Evolutionary conservation across 352 stramenopile genomes (phyloP).

Genomic region (Globisporangium emineosum): DNA sequence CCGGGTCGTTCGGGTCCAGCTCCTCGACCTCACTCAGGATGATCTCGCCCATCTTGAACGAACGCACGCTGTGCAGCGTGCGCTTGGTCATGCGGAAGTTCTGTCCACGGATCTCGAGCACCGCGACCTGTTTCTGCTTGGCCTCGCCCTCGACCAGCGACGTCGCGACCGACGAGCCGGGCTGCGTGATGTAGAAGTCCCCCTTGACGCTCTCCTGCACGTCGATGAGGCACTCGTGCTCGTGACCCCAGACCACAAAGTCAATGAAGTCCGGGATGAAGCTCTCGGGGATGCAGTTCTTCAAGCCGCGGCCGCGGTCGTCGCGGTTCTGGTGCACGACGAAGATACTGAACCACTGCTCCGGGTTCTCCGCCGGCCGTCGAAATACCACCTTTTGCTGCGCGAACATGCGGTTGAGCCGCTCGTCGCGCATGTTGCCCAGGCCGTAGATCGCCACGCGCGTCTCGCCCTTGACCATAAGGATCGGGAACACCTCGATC

Average conservation of each 20-base stretch:
- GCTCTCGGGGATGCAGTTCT: slow-evolving; percentile 97
- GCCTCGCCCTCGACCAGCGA: slow-evolving; percentile 90
- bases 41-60: slow-evolving; percentile 93
- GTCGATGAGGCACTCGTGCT: slow-evolving; percentile 97
- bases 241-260: slow-evolving; percentile 96
- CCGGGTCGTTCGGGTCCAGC: slow-evolving; percentile 90
- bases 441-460: slow-evolving; percentile 97
- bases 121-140: slow-evolving; percentile 80
- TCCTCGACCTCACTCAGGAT: slow-evolving; percentile 80
- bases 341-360: slow-evolving; percentile 98
- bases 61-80: slow-evolving; percentile 88
- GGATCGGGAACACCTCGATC: slow-evolving; percentile 94
- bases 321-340: slow-evolving; percentile 99
- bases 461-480: slow-evolving; percentile 95
- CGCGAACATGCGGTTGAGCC: slow-evolving; percentile 97
- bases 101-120: slow-evolving; percentile 87
- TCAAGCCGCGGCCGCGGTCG: slow-evolving; percentile 85
- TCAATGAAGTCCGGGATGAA: slow-evolving; percentile 99
- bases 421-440: slow-evolving; percentile 98
- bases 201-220: slow-evolving; percentile 92
- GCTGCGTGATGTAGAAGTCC: slow-evolving; percentile 96
- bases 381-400: slow-evolving; percentile 95
- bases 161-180: slow-evolving; percentile 95
- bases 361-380: slow-evolving; percentile 64
- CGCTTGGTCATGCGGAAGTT: slow-evolving; percentile 89